These are phyloP conservation scores for Trifolium pratense DNA, from an alignment of 306 rosid genomes.

Conservation along the genomic window DNA sequence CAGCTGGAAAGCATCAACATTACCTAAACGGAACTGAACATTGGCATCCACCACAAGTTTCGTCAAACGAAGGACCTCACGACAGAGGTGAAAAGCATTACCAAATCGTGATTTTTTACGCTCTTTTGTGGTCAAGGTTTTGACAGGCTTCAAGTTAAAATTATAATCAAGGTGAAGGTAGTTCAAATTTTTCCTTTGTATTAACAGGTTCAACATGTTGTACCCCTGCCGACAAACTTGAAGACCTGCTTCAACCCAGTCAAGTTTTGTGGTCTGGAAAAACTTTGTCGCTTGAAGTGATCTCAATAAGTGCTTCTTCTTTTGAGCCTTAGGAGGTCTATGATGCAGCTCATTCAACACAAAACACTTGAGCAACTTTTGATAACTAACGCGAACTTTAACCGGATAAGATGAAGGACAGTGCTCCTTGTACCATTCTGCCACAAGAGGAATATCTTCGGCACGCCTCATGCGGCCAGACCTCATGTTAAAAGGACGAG, in stretches of 20 bases:
- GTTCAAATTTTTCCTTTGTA: slow-evolving; percentile 95
- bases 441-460: slow-evolving; percentile 95
- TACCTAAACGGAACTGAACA: slow-evolving; percentile 96
- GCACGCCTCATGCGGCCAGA: slow-evolving; percentile 97
- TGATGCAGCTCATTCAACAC: slow-evolving; percentile 98
- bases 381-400: slow-evolving; percentile 97
- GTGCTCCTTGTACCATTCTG: slow-evolving; percentile 99
- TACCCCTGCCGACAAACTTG: slow-evolving; percentile 99
- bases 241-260: slow-evolving; percentile 99
- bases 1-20: slow-evolving; percentile 96
- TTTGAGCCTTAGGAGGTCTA: slow-evolving; percentile 97
- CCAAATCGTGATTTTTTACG: slow-evolving; percentile 97
- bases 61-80: slow-evolving; percentile 95
- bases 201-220: slow-evolving; percentile 94
- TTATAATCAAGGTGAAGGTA: slow-evolving; percentile 98
- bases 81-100: slow-evolving; percentile 98
- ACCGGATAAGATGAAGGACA: slow-evolving; percentile 97
- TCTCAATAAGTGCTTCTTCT: slow-evolving; percentile 90
- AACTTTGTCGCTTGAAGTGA: slow-evolving; percentile 98
- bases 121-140: slow-evolving; percentile 93
- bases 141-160: slow-evolving; percentile 96
- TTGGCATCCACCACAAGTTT: slow-evolving; percentile 99
- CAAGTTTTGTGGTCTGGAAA: slow-evolving; percentile 98
- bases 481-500: slow-evolving; percentile 99
- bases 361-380: slow-evolving; percentile 89